phyloP scores from a whole-genome alignment of 768 basidiomycete genomes.

The Russula emetica region DNA sequence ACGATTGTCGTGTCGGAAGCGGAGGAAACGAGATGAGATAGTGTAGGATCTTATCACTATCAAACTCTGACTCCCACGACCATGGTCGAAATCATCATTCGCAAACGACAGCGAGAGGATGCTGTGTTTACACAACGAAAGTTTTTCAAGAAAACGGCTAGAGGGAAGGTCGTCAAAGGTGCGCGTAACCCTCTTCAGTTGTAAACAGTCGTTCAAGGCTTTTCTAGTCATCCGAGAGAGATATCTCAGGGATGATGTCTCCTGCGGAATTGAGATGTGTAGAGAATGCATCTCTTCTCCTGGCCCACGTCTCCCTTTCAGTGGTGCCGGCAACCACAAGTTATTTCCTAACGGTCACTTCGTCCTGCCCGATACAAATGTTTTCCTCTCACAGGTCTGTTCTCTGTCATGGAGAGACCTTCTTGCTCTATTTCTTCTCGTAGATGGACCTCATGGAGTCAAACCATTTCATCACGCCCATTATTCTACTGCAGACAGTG shows the following conservation, averaged over 20 bases:
- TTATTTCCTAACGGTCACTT: slow-evolving; percentile 67
- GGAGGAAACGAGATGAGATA: background rate
- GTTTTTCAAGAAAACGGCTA: slow-evolving; percentile 93
- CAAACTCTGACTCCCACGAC: background rate
- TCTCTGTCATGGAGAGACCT: background rate
- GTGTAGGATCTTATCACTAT: background rate
- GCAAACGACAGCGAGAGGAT: slow-evolving; percentile 67
- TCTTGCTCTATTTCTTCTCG: background rate
- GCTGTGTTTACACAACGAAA: slow-evolving; percentile 78
- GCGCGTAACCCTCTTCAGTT: slow-evolving; percentile 25
- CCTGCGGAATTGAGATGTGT: slow-evolving; percentile 78
- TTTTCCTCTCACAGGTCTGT: slow-evolving; percentile 80
- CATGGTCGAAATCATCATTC: slow-evolving; percentile 63
- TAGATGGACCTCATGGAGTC: slow-evolving; percentile 96
- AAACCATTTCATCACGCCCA: slow-evolving; percentile 63
- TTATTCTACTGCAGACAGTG: slow-evolving; percentile 92
- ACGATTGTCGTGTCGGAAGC: background rate
- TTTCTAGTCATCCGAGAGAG: slow-evolving; percentile 76
- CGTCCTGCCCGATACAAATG: slow-evolving; percentile 90
- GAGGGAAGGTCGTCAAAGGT: slow-evolving; percentile 95
- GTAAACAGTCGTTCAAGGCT: background rate
- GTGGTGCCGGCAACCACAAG: slow-evolving; percentile 56
- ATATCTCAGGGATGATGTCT: slow-evolving; percentile 88
- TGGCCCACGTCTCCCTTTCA: slow-evolving; percentile 49
- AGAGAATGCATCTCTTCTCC: slow-evolving; percentile 47